A percentile compares a stretch with the other conserved stretches of the same genome.
Evolutionary conservation across 805 yeast species (phyloP).

Genomic region (Candida namnaoensis): DNA sequence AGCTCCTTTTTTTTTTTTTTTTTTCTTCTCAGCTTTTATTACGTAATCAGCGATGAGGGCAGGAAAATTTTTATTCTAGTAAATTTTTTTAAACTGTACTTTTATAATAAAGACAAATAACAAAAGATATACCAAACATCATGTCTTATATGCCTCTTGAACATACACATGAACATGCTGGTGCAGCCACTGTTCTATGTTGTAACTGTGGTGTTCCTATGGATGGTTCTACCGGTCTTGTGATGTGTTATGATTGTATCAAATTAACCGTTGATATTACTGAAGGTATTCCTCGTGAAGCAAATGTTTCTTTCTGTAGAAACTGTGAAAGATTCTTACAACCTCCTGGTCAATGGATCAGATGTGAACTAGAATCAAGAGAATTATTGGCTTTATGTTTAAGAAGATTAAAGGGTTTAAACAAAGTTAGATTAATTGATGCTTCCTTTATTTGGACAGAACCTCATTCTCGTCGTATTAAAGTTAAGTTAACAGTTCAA

Average conservation of each 20-base stretch:
- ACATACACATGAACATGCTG: conserved; percentile 21
- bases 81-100: no score
- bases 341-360: conserved; percentile 92
- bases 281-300: conserved; percentile 90
- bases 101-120: no score
- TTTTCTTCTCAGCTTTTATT: no score
- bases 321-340: conserved; percentile 94
- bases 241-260: conserved; percentile 97
- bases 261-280: conserved; percentile 90
- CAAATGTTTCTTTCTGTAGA: conserved; percentile 88
- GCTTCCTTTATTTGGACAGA: conserved; percentile 98
- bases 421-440: conserved; percentile 79
- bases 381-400: conserved; percentile 87
- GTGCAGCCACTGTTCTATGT: conserved; percentile 83
- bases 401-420: conserved; percentile 80
- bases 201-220: conserved; percentile 98
- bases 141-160: conserved; percentile 31
- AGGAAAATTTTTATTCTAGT: no score
- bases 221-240: conserved; percentile 89
- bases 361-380: conserved; percentile 85
- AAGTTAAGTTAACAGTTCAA: conserved; percentile 87
- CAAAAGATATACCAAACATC: no score
- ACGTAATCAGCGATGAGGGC: no score
- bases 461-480: conserved; percentile 94
- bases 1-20: no score